Evolutionary conservation across 768 basidiomycete species (phyloP).

Genomic region (Termitomyces titanicus): DNA sequence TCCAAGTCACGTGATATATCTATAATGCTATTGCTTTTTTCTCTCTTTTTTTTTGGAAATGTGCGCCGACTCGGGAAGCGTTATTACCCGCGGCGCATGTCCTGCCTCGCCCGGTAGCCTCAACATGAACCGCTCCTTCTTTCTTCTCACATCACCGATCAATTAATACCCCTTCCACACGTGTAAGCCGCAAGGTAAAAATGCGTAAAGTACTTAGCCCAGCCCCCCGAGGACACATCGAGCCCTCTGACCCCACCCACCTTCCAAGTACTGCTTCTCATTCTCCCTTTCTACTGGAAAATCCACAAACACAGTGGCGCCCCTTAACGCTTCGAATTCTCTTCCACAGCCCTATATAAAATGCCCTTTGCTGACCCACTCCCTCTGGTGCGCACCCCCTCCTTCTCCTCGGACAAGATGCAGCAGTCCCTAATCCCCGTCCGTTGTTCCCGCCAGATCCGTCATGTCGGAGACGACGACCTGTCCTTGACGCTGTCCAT

Average conservation of each 20-base stretch:
- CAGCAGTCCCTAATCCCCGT: constrained; percentile 1
- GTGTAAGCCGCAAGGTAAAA: constrained; percentile 42
- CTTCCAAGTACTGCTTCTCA: neutral
- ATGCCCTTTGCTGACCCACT: neutral
- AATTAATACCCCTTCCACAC: constrained; percentile 28
- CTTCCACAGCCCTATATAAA: neutral
- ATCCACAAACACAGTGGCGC: neutral
- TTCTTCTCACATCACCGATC: constrained; percentile 30
- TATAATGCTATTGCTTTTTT: neutral
- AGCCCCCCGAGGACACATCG: constrained; percentile 7
- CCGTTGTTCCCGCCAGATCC: neutral
- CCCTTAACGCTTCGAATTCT: neutral
- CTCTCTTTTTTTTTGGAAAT: constrained; percentile 9
- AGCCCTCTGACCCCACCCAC: neutral
- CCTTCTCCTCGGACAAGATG: neutral
- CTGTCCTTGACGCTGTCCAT: constrained; percentile 31
- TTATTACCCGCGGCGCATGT: constrained; percentile 8
- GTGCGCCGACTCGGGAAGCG: constrained; percentile 14
- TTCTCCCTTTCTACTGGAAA: constrained; percentile 12
- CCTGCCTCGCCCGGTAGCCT: constrained; percentile 19
- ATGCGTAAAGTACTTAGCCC: constrained; percentile 15
- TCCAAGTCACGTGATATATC: constrained; percentile 26
- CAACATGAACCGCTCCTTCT: constrained; percentile 20
- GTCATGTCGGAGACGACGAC: constrained; percentile 22
- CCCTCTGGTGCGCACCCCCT: neutral